These are phyloP conservation scores for Colletotrichum nymphaeae DNA, from an alignment of 2,329 filamentous ascomycete genomes.

Conservation along the genomic window DNA sequence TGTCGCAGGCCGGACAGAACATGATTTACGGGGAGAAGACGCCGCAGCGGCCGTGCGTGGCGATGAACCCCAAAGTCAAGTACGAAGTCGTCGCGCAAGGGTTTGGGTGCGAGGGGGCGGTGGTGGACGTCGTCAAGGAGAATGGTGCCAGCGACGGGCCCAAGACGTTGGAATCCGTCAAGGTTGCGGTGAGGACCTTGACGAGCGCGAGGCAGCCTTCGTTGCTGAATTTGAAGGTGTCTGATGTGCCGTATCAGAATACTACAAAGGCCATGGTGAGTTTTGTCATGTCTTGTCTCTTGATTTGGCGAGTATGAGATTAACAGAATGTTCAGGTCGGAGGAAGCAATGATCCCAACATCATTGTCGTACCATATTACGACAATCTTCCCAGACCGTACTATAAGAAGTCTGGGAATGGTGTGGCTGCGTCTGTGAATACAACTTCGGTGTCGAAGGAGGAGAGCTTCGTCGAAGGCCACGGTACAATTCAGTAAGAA, in stretches of 20 bases:
- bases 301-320: no score
- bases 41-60: slow-evolving; percentile 17
- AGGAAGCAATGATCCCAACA: slow-evolving; percentile 5
- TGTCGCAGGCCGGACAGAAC: slow-evolving; percentile 22
- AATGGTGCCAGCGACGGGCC: not conserved
- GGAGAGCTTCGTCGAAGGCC: not conserved
- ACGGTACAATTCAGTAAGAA: not conserved
- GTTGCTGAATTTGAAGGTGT: slow-evolving; percentile 15
- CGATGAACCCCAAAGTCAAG: slow-evolving; percentile 19
- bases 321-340: not conserved
- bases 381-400: slow-evolving; percentile 14
- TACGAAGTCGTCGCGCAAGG: slow-evolving; percentile 14
- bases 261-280: slow-evolving; percentile 16
- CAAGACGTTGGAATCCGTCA: slow-evolving; percentile 2
- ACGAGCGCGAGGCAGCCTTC: not conserved
- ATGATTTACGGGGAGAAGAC: slow-evolving; percentile 21
- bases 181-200: not conserved
- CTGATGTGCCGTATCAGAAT: slow-evolving; percentile 16
- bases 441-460: not conserved
- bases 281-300: not conserved
- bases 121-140: slow-evolving; percentile 2
- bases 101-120: slow-evolving; percentile 11
- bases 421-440: not conserved
- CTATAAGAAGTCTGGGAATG: not conserved
- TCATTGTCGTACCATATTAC: slow-evolving; percentile 18